phyloP scores from a whole-genome alignment of 768 basidiomycete species.

The Termitomyces sp. region DNA sequence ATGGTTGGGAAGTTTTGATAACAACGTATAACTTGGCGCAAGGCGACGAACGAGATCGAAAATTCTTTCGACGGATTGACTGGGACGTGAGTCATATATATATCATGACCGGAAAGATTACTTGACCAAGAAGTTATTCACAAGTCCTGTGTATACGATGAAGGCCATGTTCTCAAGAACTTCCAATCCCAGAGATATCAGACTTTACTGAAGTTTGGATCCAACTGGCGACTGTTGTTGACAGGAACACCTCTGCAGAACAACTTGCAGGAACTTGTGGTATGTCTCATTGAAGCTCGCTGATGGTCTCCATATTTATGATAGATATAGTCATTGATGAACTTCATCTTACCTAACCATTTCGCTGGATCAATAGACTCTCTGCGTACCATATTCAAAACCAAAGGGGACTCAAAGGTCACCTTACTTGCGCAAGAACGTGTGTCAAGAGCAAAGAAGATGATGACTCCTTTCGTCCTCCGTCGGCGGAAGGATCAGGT shows the following conservation, averaged over 20 bases:
- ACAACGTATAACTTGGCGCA: constrained; percentile 96
- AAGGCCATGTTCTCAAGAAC: constrained; percentile 96
- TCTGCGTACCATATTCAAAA: constrained; percentile 93
- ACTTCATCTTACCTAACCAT: constrained; percentile 92
- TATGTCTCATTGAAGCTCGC: constrained; percentile 28
- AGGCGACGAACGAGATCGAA: constrained; percentile 84
- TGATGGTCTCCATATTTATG: constrained; percentile 2
- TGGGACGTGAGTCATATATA: constrained; percentile 72
- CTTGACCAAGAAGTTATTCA: not conserved
- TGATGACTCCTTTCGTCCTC: constrained; percentile 99
- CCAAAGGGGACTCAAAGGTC: constrained; percentile 86
- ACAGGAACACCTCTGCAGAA: constrained; percentile 96
- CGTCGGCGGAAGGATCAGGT: constrained; percentile 96
- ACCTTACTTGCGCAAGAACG: constrained; percentile 89
- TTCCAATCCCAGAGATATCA: constrained; percentile 97
- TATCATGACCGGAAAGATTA: not conserved
- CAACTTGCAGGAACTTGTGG: constrained; percentile 85
- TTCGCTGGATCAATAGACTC: constrained; percentile 75
- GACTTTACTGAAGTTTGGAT: constrained; percentile 76
- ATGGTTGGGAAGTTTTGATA: constrained; percentile 88
- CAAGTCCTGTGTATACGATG: constrained; percentile 92
- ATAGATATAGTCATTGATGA: constrained; percentile 80
- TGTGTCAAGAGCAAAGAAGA: constrained; percentile 92
- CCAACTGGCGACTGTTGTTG: constrained; percentile 85
- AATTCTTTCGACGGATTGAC: constrained; percentile 85